Evolutionary conservation across 345 rosid genomes (phyloP).

Genomic region (Populus davidiana): DNA sequence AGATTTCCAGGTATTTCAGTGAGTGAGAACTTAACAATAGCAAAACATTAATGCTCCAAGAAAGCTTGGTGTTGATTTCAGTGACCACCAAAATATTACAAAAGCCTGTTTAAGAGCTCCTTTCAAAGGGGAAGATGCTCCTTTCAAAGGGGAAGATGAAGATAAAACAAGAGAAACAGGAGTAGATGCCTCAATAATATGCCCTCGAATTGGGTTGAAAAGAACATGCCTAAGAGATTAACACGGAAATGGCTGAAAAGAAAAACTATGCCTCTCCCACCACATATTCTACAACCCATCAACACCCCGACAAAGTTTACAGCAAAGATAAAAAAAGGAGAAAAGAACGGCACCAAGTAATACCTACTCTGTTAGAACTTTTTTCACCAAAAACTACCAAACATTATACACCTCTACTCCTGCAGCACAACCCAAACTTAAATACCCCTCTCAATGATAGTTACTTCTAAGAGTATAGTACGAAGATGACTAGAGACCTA

Average conservation of each 20-base stretch:
- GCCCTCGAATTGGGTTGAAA: constrained; percentile 29
- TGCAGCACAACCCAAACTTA: constrained; percentile 21
- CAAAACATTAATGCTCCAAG: background rate
- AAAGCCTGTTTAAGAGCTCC: constrained; percentile 11
- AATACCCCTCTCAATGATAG: constrained; percentile 31
- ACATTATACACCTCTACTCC: constrained; percentile 33
- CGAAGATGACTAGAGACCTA: constrained; percentile 17
- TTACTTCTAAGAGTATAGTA: constrained; percentile 29
- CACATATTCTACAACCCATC: constrained; percentile 38
- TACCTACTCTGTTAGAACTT: constrained; percentile 30
- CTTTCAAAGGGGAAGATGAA: constrained; percentile 16
- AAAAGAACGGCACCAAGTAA: constrained; percentile 18
- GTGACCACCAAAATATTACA: constrained; percentile 33
- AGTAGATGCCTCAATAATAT: constrained; percentile 17
- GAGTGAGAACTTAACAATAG: background rate
- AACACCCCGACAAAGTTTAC: constrained; percentile 20
- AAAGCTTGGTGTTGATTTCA: background rate
- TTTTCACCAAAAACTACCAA: constrained; percentile 28
- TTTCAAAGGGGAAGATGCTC: constrained; percentile 18
- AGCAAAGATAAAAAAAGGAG: background rate
- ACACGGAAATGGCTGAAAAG: constrained; percentile 6
- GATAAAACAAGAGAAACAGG: background rate
- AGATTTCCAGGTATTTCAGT: background rate
- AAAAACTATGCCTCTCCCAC: constrained; percentile 26
- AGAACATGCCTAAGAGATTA: constrained; percentile 33